phyloP scores from a whole-genome alignment of 1,284 basidiomycete species.

The Hypsizygus ulmarius region DNA sequence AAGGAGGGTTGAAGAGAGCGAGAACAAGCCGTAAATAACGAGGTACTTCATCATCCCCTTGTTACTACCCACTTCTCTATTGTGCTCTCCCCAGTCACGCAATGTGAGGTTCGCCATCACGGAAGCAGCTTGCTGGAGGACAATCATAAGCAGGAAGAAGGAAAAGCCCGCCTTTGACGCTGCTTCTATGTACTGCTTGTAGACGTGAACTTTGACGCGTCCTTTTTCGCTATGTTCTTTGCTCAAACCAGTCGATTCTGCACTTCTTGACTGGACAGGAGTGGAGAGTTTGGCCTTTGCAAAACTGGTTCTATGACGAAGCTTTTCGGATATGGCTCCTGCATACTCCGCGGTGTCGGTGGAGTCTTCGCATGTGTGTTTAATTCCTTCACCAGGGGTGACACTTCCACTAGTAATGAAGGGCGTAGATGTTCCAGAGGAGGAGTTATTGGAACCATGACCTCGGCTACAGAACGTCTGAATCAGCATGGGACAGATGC shows the following conservation, averaged over 20 bases:
- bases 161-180: conserved; percentile 73
- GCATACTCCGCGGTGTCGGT: conserved; percentile 22
- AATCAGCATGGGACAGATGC: background rate
- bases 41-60: conserved; percentile 58
- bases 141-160: conserved; percentile 61
- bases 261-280: conserved; percentile 34
- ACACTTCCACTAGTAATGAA: conserved; percentile 40
- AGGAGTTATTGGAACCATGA: conserved; percentile 41
- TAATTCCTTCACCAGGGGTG: conserved; percentile 34
- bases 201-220: conserved; percentile 76
- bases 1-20: conserved; percentile 49
- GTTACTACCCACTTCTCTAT: conserved; percentile 60
- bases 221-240: conserved; percentile 86
- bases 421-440: conserved; percentile 59
- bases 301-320: conserved; percentile 48
- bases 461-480: conserved; percentile 30
- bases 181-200: conserved; percentile 76
- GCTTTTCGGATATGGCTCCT: conserved; percentile 41
- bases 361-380: conserved; percentile 11
- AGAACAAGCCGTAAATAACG: conserved; percentile 61
- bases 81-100: conserved; percentile 80
- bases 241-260: conserved; percentile 46
- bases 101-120: conserved; percentile 70
- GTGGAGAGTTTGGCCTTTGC: conserved; percentile 45
- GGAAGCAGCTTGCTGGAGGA: conserved; percentile 52